These are phyloP conservation scores for Santalum album DNA, from an alignment of 164 flowering plant genomes.

Conservation along the genomic window DNA sequence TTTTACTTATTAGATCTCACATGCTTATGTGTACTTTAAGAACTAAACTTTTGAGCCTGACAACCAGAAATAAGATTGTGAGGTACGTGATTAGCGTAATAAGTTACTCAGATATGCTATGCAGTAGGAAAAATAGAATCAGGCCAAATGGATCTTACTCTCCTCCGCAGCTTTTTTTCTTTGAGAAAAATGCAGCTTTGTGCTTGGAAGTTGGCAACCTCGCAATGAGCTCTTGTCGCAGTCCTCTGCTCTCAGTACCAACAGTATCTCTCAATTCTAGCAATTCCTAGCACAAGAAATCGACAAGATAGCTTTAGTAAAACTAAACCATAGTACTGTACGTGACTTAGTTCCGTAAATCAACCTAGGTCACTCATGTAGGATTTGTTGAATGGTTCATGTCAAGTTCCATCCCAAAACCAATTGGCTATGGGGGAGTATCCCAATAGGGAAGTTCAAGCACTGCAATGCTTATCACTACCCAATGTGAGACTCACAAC, in stretches of 20 bases:
- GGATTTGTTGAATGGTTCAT: too few species aligned
- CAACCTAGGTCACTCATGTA: too few species aligned
- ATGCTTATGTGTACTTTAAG: neutral
- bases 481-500: too few species aligned
- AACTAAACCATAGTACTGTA: neutral
- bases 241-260: neutral
- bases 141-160: neutral
- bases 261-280: neutral
- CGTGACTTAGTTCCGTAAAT: neutral
- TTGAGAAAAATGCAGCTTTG: neutral
- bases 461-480: too few species aligned
- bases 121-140: neutral
- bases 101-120: neutral
- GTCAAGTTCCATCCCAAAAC: too few species aligned
- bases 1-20: too few species aligned
- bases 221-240: neutral
- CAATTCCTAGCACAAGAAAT: neutral
- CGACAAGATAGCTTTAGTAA: neutral
- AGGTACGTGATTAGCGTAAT: neutral
- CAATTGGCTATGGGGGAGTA: too few species aligned
- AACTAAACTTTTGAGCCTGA: neutral
- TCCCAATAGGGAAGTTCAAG: too few species aligned
- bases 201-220: constrained; percentile 1
- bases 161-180: neutral
- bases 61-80: neutral